Conservation (phyloP, 2,329 filamentous ascomycete species). For the Penicillium griseofulvum region DNA sequence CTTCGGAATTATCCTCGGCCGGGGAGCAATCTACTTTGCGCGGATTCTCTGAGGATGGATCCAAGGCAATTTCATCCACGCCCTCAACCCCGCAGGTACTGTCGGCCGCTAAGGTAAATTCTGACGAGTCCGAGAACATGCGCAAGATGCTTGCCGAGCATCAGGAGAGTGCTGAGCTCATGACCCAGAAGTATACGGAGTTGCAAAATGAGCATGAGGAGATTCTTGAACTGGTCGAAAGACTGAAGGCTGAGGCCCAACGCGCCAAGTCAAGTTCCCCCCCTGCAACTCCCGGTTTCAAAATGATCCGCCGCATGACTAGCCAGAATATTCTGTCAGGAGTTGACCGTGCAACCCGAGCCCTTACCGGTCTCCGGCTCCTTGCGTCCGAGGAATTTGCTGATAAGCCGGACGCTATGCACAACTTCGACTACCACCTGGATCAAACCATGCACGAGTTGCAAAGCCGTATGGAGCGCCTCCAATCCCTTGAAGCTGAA, state of each 20-base stretch:
- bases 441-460: conserved; percentile 92
- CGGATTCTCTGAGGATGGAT: conserved; percentile 51
- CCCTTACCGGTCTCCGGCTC: conserved; percentile 83
- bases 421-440: conserved; percentile 88
- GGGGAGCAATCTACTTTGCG: conserved; percentile 69
- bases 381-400: conserved; percentile 86
- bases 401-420: conserved; percentile 74
- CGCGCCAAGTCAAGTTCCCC: conserved; percentile 66
- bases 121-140: conserved; percentile 68
- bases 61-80: conserved; percentile 45
- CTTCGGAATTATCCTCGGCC: conserved; percentile 87
- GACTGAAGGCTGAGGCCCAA: conserved; percentile 81
- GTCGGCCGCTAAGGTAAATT: conserved; percentile 45
- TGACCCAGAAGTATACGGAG: conserved; percentile 76
- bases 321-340: conserved; percentile 78
- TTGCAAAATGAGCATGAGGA: conserved; percentile 79
- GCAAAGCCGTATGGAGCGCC: conserved; percentile 79
- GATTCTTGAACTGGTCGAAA: conserved; percentile 80
- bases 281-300: conserved; percentile 43
- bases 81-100: conserved; percentile 22
- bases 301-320: conserved; percentile 84
- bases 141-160: conserved; percentile 71
- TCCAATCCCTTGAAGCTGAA: conserved; percentile 84
- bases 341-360: conserved; percentile 86
- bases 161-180: conserved; percentile 68